These are phyloP conservation scores for Xerocomellus intermedius DNA, from an alignment of 768 basidiomycete genomes.

Conservation along the genomic window DNA sequence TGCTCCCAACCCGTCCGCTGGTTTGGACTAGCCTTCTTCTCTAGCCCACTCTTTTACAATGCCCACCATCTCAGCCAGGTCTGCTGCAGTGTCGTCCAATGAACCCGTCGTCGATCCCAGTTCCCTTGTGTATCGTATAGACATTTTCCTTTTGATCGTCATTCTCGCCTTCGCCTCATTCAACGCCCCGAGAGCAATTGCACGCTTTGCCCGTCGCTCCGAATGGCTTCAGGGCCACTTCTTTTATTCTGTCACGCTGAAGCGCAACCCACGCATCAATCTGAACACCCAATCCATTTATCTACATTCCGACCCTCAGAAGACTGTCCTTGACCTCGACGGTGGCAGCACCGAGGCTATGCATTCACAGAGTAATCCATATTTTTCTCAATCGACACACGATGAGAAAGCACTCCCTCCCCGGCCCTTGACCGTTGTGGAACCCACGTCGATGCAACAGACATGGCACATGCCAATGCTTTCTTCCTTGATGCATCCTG, in stretches of 20 bases:
- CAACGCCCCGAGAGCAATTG: conserved; percentile 48
- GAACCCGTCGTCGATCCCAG: neutral
- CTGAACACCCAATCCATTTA: conserved; percentile 16
- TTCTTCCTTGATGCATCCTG: conserved; percentile 42
- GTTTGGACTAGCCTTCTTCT: conserved; percentile 6
- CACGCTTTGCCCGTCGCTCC: conserved; percentile 46
- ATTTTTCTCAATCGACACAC: conserved; percentile 1
- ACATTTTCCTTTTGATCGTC: conserved; percentile 45
- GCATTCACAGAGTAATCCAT: conserved; percentile 3
- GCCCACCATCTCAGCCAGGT: neutral
- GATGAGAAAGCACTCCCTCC: conserved; percentile 17
- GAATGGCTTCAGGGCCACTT: conserved; percentile 56
- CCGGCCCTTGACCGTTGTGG: conserved; percentile 5
- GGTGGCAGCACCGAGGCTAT: conserved; percentile 7
- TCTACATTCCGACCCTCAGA: conserved; percentile 13
- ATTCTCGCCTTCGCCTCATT: conserved; percentile 41
- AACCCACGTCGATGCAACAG: neutral
- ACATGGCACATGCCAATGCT: conserved; percentile 36
- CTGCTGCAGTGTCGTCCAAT: neutral
- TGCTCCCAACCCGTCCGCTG: conserved; percentile 1
- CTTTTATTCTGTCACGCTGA: conserved; percentile 29
- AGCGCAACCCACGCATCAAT: conserved; percentile 5
- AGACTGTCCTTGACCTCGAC: conserved; percentile 17
- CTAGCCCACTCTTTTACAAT: conserved; percentile 15
- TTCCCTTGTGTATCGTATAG: conserved; percentile 36